Evolutionary conservation across 2,329 filamentous ascomycete species (phyloP), one percentile per base, ranked within the genome.

Genomic region (Blastomyces parvus): DNA sequence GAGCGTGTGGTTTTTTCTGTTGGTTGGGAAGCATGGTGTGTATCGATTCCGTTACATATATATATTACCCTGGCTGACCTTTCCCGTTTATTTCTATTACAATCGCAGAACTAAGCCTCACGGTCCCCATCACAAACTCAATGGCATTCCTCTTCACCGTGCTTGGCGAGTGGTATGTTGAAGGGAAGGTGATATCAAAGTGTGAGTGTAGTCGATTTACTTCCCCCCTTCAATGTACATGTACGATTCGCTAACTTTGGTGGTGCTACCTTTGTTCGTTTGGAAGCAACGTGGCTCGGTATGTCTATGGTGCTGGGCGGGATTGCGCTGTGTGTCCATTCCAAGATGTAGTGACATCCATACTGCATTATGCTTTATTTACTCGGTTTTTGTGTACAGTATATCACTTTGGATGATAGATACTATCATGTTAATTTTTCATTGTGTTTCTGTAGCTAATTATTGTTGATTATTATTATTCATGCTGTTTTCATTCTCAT

Each of bases 61-160:
- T 13, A 25, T 9, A 48, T 50, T 5, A 9, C 22, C 46, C 25
- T 17, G 7, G 36, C 22, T 25, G n/a, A 42, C 25, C n/a, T 46
- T 19, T 30, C 17, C 22, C 17, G 2, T 22, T 40, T 1, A 13
- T 56, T 59, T 27, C 33, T 1, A 14, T 44, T 38, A 3, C 8
- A 4, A 11, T 33, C 61, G 4, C 69, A 94, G 93, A 97, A 76
- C 74, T 97, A 69, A 96, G 91, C 72, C 80, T 97, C 66, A 97
- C 92, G 2, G 92, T 97, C 0, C 93, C 93, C 1, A 94, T 97
- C 66, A 92, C 93, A 1, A 97, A 97, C 72, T 96, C 91, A 0
- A 79, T 96, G 71, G 93, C 93, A 0, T 97, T 97, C 69, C 77
- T 97, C n/a, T 97, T 97, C 72, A 97, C 93, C 0, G 92, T 97